These are phyloP conservation scores for Sporothrix globosa DNA, from an alignment of 2,329 filamentous ascomycete species.

Conservation along the genomic window DNA sequence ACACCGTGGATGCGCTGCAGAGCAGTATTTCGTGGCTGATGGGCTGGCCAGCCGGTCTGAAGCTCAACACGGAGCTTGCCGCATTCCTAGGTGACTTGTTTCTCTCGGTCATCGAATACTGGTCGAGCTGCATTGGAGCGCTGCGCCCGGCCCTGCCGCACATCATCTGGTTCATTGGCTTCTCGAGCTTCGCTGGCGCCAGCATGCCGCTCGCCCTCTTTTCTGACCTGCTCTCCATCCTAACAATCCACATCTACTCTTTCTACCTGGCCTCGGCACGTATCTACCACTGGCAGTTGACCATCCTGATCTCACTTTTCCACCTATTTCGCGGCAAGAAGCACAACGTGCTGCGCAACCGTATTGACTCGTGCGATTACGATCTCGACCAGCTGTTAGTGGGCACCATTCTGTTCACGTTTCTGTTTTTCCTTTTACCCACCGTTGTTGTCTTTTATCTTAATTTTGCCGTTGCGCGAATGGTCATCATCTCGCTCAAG, in stretches of 20 bases:
- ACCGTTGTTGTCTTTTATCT: constrained; percentile 97
- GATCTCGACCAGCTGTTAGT: constrained; percentile 95
- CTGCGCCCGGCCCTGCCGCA: constrained; percentile 80
- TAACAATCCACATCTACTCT: constrained; percentile 95
- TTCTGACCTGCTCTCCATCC: constrained; percentile 85
- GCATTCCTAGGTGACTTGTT: constrained; percentile 95
- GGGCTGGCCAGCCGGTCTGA: constrained; percentile 92
- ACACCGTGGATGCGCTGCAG: constrained; percentile 86
- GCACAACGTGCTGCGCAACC: constrained; percentile 92
- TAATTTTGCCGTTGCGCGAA: constrained; percentile 90
- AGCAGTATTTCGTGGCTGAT: constrained; percentile 93
- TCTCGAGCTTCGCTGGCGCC: constrained; percentile 91
- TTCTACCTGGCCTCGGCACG: constrained; percentile 97
- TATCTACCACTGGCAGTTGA: constrained; percentile 98
- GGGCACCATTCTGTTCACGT: constrained; percentile 92
- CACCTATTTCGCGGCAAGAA: constrained; percentile 98
- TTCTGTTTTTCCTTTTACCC: constrained; percentile 91
- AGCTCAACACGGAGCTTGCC: constrained; percentile 91
- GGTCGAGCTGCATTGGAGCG: constrained; percentile 79
- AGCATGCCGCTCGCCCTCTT: constrained; percentile 97
- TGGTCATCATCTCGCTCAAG: constrained; percentile 93
- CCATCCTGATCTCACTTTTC: constrained; percentile 95
- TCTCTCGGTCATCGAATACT: constrained; percentile 98
- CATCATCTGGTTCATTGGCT: constrained; percentile 89
- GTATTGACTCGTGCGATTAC: constrained; percentile 98